A percentile compares a stretch with the other conserved stretches of the same genome.
Evolutionary conservation across 768 basidiomycete species (phyloP).

Genomic region (Pisolithus orientalis): DNA sequence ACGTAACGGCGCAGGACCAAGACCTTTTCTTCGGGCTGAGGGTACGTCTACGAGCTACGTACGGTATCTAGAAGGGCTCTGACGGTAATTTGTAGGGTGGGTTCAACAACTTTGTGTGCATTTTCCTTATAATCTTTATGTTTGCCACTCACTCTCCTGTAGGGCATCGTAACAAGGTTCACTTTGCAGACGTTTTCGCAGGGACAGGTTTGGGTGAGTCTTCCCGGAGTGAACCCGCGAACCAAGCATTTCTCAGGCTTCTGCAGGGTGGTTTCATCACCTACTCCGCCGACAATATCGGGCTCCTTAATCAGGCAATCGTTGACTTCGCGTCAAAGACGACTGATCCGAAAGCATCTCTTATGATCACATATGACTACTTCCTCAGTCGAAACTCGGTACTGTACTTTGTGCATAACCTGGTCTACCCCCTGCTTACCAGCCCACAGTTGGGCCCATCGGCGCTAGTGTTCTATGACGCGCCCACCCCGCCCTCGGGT

Average conservation of each 20-base stretch:
- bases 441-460: conserved; percentile 3
- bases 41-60: conserved; percentile 20
- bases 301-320: no score
- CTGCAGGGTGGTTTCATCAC: conserved; percentile 2
- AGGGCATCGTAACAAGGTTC: conserved; percentile 54
- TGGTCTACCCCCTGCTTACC: not conserved
- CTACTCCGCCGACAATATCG: conserved; percentile 1
- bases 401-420: no score
- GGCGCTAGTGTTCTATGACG: conserved; percentile 49
- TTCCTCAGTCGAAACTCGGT: no score
- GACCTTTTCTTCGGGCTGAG: conserved; percentile 36
- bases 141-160: conserved; percentile 13
- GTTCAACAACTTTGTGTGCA: conserved; percentile 46
- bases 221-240: no score
- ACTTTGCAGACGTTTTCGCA: conserved; percentile 49
- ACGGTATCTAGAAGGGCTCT: not conserved
- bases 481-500: conserved; percentile 18
- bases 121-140: conserved; percentile 21
- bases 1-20: conserved; percentile 25
- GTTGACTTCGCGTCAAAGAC: no score
- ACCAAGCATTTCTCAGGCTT: not conserved
- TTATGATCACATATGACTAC: no score
- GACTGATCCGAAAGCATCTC: no score
- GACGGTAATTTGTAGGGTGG: conserved; percentile 38
- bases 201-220: conserved; percentile 48